Percentiles rank a stretch among this genome's conserved stretches.
These are phyloP conservation scores for Pyrus bretschneideri DNA, from an alignment of 306 rosid species.

Conservation along the genomic window DNA sequence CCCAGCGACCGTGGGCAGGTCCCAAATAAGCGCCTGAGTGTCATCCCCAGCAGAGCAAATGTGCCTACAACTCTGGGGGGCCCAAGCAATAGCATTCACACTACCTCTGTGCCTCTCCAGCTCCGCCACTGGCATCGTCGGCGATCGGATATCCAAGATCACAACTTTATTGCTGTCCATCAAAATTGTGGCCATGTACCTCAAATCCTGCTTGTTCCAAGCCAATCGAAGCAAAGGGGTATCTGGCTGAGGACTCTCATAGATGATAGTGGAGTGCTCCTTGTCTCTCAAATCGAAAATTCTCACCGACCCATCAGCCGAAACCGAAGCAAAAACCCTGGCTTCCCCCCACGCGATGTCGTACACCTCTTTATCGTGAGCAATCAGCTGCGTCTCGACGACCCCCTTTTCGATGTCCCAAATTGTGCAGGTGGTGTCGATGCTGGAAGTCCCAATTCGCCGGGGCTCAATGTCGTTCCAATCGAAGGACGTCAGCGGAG, in stretches of 20 bases:
- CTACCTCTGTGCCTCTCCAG: slow-evolving; percentile 69
- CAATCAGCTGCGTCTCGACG: slow-evolving; percentile 94
- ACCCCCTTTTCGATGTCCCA: slow-evolving; percentile 82
- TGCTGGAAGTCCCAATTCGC: slow-evolving; percentile 82
- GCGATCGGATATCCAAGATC: slow-evolving; percentile 82
- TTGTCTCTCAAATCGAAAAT: slow-evolving; percentile 84
- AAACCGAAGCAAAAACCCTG: slow-evolving; percentile 81
- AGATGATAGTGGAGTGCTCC: slow-evolving; percentile 91
- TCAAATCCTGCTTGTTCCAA: slow-evolving; percentile 92
- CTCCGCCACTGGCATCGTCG: slow-evolving; percentile 85
- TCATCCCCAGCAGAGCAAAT: slow-evolving; percentile 87
- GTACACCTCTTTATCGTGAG: slow-evolving; percentile 90
- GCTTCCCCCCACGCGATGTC: slow-evolving; percentile 98
- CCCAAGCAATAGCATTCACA: slow-evolving; percentile 78
- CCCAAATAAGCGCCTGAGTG: slow-evolving; percentile 85
- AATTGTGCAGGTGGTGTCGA: slow-evolving; percentile 89
- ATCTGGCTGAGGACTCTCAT: slow-evolving; percentile 90
- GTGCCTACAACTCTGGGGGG: slow-evolving; percentile 59
- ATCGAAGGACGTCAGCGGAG: slow-evolving; percentile 91
- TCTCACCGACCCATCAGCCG: slow-evolving; percentile 92
- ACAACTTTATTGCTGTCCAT: slow-evolving; percentile 91
- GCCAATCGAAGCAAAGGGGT: slow-evolving; percentile 88
- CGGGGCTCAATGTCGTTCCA: slow-evolving; percentile 90
- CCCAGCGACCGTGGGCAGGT: slow-evolving; percentile 70
- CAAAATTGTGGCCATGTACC: slow-evolving; percentile 85